phyloP scores from a whole-genome alignment of 345 rosid species.

The Corchorus capsularis region DNA sequence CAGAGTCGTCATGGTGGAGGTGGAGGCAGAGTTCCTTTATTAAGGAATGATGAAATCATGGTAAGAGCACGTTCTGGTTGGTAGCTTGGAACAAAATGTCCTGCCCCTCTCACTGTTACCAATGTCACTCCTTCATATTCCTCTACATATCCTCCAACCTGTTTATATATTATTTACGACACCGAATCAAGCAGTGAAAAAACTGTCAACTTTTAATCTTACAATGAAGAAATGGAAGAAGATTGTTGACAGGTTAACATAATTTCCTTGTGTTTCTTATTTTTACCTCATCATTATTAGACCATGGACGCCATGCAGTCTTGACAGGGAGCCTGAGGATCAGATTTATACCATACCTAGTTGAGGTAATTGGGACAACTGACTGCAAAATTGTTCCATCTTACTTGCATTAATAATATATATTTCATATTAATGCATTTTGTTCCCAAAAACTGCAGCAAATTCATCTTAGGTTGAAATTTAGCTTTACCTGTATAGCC shows the following conservation, averaged over 20 bases:
- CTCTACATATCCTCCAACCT: constrained; percentile 51
- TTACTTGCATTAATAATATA: background rate
- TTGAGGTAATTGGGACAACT: constrained; percentile 54
- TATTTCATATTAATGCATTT: no score
- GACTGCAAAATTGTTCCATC: constrained; percentile 29
- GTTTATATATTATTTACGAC: no score
- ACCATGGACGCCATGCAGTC: constrained; percentile 58
- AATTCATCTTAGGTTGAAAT: background rate
- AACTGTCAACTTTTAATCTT: no score
- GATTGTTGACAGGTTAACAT: background rate
- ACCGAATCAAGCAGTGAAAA: no score
- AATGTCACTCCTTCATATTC: constrained; percentile 55
- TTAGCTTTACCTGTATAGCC: constrained; percentile 42
- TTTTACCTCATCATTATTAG: constrained; percentile 37
- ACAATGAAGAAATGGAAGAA: no score
- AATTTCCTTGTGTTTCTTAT: no score
- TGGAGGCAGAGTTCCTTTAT: constrained; percentile 15
- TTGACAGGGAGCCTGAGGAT: constrained; percentile 42
- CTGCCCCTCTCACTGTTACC: constrained; percentile 63
- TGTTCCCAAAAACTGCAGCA: no score
- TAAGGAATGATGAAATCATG: constrained; percentile 46
- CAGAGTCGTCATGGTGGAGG: background rate
- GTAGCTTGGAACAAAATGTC: constrained; percentile 59
- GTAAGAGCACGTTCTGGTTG: constrained; percentile 55
- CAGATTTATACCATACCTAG: constrained; percentile 48